Conservation (phyloP, 495 filamentous ascomycete genomes). For the Xylaria cubensis region DNA sequence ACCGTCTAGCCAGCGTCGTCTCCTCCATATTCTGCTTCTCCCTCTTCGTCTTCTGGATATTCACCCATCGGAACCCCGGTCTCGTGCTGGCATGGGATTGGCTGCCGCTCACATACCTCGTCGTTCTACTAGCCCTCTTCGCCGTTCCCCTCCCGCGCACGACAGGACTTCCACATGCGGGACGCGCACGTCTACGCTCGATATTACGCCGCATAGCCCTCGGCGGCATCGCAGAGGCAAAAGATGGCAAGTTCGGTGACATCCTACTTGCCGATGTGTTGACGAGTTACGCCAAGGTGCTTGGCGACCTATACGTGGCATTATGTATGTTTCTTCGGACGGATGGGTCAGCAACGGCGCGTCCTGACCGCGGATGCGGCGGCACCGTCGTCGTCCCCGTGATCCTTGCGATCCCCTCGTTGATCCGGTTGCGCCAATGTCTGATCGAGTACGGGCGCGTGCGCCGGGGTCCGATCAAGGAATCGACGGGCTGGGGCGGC, state of each 20-base stretch:
- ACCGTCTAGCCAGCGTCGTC: constrained; percentile 79
- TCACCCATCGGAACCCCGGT: constrained; percentile 70
- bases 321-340: constrained; percentile 84
- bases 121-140: constrained; percentile 71
- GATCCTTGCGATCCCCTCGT: constrained; percentile 78
- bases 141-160: constrained; percentile 64
- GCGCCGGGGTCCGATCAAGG: constrained; percentile 55
- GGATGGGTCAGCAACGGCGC: constrained; percentile 73
- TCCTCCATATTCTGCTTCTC: constrained; percentile 72
- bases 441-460: constrained; percentile 85
- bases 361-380: constrained; percentile 82
- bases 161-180: constrained; percentile 65
- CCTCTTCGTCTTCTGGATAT: constrained; percentile 79
- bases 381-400: constrained; percentile 76
- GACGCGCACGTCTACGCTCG: constrained; percentile 75
- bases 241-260: constrained; percentile 91
- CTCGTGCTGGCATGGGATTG: constrained; percentile 77
- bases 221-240: constrained; percentile 78
- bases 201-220: constrained; percentile 75
- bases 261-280: constrained; percentile 93
- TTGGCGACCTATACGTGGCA: constrained; percentile 87
- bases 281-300: constrained; percentile 90
- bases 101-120: constrained; percentile 81
- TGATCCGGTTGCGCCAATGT: constrained; percentile 91
- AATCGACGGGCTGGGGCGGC: constrained; percentile 67